Base-by-base conservation (phyloP, 257 asterid species). In the Solanum gandarillasii region DNA sequence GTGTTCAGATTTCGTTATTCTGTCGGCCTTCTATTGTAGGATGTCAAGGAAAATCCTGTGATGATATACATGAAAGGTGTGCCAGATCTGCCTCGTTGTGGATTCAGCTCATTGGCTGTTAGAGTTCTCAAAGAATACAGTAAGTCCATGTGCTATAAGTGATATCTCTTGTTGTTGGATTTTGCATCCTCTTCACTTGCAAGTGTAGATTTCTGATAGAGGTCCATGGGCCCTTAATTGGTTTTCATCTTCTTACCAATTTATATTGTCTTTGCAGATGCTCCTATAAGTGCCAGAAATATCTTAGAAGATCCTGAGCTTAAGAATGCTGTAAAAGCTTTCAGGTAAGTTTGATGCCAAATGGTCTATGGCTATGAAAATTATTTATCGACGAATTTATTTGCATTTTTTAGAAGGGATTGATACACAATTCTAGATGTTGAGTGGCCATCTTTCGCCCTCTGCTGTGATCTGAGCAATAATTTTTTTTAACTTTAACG, bases 21-120 rank as follows among this genome's bases (percentile, higher is more conserved):
- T 84, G 58, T 83, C 65, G 48, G 79, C 89, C 85, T 85, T 68
- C 72, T 89, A 48, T 86, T 93, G 36, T 93, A 97, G 98, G 98
- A 97, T 91, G 91, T 97, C 70, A 95, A 95, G 88, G 99, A 94
- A 90, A 94, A 95, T 90, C 98, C 98, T 65, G 98, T 97, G 86
- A 95, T 97, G 98, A 91, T 97, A 89, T 95, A 97, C 95, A 97
- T 97, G 99, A 97, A 97, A 92, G 98, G 99, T 79, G 93, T 95
- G 87, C 98, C 98, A 7, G 96, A 94, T 4, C 91, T 88, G 84
- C 99, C 99, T 86, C 95, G 95, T 89, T 97, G 98, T 91, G 99
- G 99, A 87, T 95, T 97, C 93, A 95, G 98, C 90, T 93, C 98
- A 73, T 87, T 97, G 82, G 99, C 99, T 87, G 98, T 97, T 87